phyloP scores from a whole-genome alignment of 257 asterid species.

The Scutellaria galericulata region DNA sequence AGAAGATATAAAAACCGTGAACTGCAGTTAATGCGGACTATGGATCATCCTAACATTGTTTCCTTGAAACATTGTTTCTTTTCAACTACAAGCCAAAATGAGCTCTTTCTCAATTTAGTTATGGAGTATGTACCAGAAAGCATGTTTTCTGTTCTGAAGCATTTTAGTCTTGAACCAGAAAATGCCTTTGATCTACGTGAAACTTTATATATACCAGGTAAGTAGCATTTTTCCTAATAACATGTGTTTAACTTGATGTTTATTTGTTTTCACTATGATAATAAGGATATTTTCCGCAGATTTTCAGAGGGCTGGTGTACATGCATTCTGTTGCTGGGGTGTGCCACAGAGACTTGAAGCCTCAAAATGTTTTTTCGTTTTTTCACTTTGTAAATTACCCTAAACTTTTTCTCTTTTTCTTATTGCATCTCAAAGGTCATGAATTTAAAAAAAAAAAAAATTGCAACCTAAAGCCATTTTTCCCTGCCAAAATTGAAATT shows the following conservation, averaged over 20 bases:
- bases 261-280: constrained; percentile 28
- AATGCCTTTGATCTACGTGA: constrained; percentile 92
- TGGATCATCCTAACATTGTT: constrained; percentile 94
- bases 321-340: constrained; percentile 94
- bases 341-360: constrained; percentile 96
- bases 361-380: constrained; percentile 71
- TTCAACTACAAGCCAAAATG: constrained; percentile 83
- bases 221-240: constrained; percentile 35
- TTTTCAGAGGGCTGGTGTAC: constrained; percentile 92
- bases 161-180: constrained; percentile 74
- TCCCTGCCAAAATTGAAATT: too few relatives aligned
- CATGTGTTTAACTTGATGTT: constrained; percentile 6
- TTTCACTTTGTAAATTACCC: too few relatives aligned
- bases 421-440: too few relatives aligned
- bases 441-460: too few relatives aligned
- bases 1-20: constrained; percentile 93
- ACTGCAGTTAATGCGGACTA: constrained; percentile 89
- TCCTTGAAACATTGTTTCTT: constrained; percentile 89
- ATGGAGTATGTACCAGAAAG: constrained; percentile 96
- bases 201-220: constrained; percentile 91
- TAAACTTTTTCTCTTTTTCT: too few relatives aligned
- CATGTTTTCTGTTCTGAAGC: constrained; percentile 78
- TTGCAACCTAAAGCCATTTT: too few relatives aligned
- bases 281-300: constrained; percentile 50
- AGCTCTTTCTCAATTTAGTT: constrained; percentile 88